phyloP scores from a whole-genome alignment of 2,329 filamentous ascomycete species.

The Fusarium neocosmosporiellum region DNA sequence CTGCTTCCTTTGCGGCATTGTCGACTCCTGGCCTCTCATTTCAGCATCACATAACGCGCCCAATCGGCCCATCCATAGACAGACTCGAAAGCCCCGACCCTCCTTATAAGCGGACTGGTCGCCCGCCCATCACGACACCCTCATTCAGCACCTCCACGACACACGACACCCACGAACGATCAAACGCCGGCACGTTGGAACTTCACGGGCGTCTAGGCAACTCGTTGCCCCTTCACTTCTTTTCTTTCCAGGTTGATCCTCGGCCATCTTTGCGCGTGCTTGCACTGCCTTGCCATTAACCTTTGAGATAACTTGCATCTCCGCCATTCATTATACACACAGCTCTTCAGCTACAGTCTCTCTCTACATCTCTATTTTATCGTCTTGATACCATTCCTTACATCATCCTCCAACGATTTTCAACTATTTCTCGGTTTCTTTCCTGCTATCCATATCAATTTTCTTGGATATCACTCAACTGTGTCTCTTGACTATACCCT shows the following conservation, averaged over 20 bases:
- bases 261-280: conserved; percentile 55
- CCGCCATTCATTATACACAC: conserved; percentile 30
- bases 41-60: conserved; percentile 39
- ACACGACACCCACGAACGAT: conserved; percentile 27
- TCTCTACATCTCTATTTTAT: conserved; percentile 10
- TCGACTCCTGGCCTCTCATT: conserved; percentile 41
- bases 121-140: conserved; percentile 1
- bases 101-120: conserved; percentile 14
- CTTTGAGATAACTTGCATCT: conserved; percentile 37
- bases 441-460: conserved; percentile 2
- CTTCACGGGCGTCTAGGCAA: conserved; percentile 38
- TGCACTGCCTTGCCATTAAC: conserved; percentile 40
- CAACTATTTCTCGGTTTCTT: conserved; percentile 23
- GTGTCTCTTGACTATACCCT: conserved; percentile 19
- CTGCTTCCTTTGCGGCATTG: conserved; percentile 42
- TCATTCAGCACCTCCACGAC: conserved; percentile 10
- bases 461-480: conserved; percentile 22
- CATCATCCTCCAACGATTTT: conserved; percentile 23
- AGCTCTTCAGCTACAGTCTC: conserved; percentile 17
- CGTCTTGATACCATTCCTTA: conserved; percentile 42
- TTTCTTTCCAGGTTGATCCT: conserved; percentile 67
- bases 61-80: conserved; percentile 11
- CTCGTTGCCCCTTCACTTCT: conserved; percentile 39
- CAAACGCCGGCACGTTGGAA: conserved; percentile 41
- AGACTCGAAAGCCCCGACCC: conserved; percentile 17